Evolutionary conservation across 305 asterid genomes (phyloP).

Genomic region (Euphrasia arctica): DNA sequence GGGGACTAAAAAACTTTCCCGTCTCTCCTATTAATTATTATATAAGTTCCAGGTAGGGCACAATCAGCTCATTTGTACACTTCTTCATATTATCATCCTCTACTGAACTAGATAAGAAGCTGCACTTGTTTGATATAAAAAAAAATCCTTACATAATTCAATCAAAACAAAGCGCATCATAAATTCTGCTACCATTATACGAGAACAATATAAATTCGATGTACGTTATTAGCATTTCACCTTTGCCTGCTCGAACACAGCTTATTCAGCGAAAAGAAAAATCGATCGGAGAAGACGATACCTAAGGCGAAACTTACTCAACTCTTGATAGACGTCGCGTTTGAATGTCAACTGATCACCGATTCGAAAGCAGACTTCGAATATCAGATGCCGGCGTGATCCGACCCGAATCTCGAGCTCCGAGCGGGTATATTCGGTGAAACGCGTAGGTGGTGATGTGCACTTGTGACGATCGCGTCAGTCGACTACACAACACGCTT

Average conservation of each 20-base stretch:
- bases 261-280: slow-evolving; percentile 13
- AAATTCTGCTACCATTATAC: background rate
- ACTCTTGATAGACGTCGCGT: slow-evolving; percentile 20
- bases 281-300: slow-evolving; percentile 12
- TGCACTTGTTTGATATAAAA: background rate
- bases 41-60: background rate
- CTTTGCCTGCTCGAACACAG: background rate
- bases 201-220: background rate
- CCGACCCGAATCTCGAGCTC: slow-evolving; percentile 18
- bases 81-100: background rate
- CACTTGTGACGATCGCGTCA: slow-evolving; percentile 26
- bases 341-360: background rate
- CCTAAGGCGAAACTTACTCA: slow-evolving; percentile 17
- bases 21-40: background rate
- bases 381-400: slow-evolving; percentile 9
- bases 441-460: background rate
- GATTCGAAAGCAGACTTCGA: background rate
- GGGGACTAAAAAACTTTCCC: background rate
- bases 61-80: background rate
- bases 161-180: background rate
- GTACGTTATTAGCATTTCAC: background rate
- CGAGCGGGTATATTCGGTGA: background rate
- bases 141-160: background rate
- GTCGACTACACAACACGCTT: slow-evolving; percentile 16
- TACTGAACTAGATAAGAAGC: background rate